phyloP scores from a whole-genome alignment of 441 rosid species.

The Populus hybrid region DNA sequence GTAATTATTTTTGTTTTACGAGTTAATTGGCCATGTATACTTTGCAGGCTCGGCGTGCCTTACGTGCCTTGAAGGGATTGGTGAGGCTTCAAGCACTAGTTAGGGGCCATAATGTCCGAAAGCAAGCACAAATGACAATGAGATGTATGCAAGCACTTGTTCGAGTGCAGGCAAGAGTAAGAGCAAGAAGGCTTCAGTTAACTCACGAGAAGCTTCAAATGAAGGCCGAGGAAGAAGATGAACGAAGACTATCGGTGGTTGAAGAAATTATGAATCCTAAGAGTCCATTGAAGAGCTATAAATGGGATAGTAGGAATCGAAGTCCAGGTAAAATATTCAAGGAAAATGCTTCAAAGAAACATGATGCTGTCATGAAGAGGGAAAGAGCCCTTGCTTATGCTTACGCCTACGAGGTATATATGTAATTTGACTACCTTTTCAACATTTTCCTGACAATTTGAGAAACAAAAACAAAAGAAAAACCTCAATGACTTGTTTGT shows the following conservation, averaged over 20 bases:
- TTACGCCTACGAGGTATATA: conserved; percentile 68
- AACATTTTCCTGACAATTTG: background rate
- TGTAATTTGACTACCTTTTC: background rate
- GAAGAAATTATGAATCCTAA: conserved; percentile 14
- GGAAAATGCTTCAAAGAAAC: conserved; percentile 47
- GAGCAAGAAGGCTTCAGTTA: conserved; percentile 69
- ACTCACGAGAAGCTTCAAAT: conserved; percentile 45
- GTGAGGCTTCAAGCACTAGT: conserved; percentile 94
- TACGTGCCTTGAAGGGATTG: conserved; percentile 87
- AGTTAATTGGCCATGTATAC: background rate
- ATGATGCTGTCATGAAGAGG: conserved; percentile 58
- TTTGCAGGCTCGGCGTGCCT: conserved; percentile 80
- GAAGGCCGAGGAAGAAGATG: conserved; percentile 29
- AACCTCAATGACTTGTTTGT: background rate
- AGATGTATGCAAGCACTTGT: conserved; percentile 96
- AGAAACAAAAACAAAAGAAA: background rate
- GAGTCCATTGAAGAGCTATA: conserved; percentile 30
- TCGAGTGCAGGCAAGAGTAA: conserved; percentile 84
- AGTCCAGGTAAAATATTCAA: conserved; percentile 32
- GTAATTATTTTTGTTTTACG: background rate
- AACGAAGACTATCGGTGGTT: conserved; percentile 16
- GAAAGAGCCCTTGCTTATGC: conserved; percentile 97
- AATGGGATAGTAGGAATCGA: conserved; percentile 42
- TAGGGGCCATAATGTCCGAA: conserved; percentile 91
- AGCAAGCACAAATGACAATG: conserved; percentile 98